Evolutionary conservation across 2,329 filamentous ascomycete species (phyloP).

Genomic region (Aureobasidium sp.): DNA sequence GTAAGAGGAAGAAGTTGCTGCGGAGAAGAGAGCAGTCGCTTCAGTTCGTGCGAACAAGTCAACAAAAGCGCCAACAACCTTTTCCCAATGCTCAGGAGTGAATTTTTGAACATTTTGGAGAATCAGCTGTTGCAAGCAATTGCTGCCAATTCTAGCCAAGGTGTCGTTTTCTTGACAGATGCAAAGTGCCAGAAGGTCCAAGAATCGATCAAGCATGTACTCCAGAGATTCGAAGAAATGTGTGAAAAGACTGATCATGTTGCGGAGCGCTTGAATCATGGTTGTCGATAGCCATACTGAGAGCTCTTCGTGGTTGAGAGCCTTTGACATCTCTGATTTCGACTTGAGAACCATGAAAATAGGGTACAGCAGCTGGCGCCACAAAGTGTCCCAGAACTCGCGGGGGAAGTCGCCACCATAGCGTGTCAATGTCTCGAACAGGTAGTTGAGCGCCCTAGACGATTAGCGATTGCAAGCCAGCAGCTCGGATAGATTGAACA

Average conservation of each 20-base stretch:
- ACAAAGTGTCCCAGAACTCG: slow-evolving; percentile 97
- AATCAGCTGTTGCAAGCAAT: slow-evolving; percentile 93
- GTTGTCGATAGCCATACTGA: slow-evolving; percentile 98
- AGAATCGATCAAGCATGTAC: slow-evolving; percentile 96
- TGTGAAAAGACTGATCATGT: slow-evolving; percentile 98
- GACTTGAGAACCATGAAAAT: slow-evolving; percentile 98
- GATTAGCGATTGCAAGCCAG: slow-evolving; percentile 1
- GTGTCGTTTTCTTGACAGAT: slow-evolving; percentile 99
- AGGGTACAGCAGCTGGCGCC: slow-evolving; percentile 91
- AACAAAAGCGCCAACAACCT: slow-evolving; percentile 92
- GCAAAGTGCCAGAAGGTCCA: slow-evolving; percentile 87
- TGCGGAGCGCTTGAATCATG: slow-evolving; percentile 95
- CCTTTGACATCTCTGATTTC: slow-evolving; percentile 91
- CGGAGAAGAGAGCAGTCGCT: slow-evolving; percentile 88
- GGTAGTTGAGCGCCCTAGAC: slow-evolving; percentile 91
- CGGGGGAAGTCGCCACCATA: slow-evolving; percentile 87
- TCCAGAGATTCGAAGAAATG: slow-evolving; percentile 95
- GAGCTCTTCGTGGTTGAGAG: slow-evolving; percentile 88
- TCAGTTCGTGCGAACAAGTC: slow-evolving; percentile 93
- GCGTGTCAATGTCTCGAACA: slow-evolving; percentile 85
- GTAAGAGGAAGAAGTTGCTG: slow-evolving; percentile 48
- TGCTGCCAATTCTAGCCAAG: slow-evolving; percentile 93
- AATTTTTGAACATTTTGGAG: slow-evolving; percentile 95
- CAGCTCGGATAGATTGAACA: slow-evolving; percentile 8
- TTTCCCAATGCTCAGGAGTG: slow-evolving; percentile 75